Evolutionary conservation across 2,329 filamentous ascomycete genomes (phyloP), one percentile per base, ranked within the genome.

Genomic region (Drechslerella stenobrocha): DNA sequence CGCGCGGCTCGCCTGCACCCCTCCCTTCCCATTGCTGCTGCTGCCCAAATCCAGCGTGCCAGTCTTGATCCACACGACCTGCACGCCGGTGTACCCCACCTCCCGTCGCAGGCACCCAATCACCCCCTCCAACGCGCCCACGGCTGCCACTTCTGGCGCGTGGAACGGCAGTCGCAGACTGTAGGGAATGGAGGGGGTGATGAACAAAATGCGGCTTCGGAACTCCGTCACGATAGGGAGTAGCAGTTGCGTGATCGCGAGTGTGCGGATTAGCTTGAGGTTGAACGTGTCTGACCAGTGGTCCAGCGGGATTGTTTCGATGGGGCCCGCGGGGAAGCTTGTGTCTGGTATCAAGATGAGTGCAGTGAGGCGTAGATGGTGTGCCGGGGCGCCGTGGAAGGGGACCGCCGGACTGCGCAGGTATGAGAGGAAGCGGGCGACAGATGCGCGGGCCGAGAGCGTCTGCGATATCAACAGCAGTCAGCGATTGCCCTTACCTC

Each of bases 251-350:
- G 91, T 86, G 3, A 88, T 90, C 52, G 95, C 83, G 71, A 97
- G 90, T 1, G 92, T 92, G 60, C 90, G 88, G 56, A 97, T 82
- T 9, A 98, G 83, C 74, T 95, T 91, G 13, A 90, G 92, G 76
- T 96, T 96, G 76, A 97, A 85, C 30, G 90, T 87, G 74, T 96
- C 90, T 70, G 89, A 89, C 79, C 95, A 93, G 73, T 84, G 86
- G 26, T 89, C 88, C 0, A 89, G 86, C 4, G 89, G 85, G 64
- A 96, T 87, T 2, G 89, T 91, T 69, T 90, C 89, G 69, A 97
- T 87, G 18, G 89, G 88, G 2, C 88, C 89, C 23, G 87, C 86
- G 52, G 89, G 87, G 76, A 91, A 95, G 74, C 87, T 85, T 22
- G 87, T 80, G 22, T 87, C 88, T 1, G 92, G 92, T 22, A 96